phyloP scores from a whole-genome alignment of 1,284 basidiomycete genomes.

The Malassezia globosa region DNA sequence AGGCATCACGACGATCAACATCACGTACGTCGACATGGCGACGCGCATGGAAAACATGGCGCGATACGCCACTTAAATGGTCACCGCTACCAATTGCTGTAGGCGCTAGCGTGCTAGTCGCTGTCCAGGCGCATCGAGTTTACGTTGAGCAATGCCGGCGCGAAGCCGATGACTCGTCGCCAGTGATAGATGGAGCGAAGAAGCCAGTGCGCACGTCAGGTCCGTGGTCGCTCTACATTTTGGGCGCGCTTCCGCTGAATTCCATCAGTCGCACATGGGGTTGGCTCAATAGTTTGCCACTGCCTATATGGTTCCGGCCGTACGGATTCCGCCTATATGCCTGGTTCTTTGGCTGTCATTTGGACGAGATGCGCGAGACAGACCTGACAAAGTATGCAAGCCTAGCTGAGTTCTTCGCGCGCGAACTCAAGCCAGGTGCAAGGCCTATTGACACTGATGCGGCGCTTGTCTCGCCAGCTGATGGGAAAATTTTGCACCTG shows the following conservation, averaged over 20 bases:
- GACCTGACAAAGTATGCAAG: conserved; percentile 70
- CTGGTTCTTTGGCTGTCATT: conserved; percentile 78
- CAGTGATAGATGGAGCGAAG: too few relatives aligned
- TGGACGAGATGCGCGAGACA: conserved; percentile 71
- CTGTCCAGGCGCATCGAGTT: conserved; percentile 60
- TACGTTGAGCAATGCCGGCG: conserved; percentile 36
- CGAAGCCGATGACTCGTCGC: conserved; percentile 40
- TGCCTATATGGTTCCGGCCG: conserved; percentile 88
- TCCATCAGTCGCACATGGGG: conserved; percentile 93
- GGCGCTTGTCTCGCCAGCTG: conserved; percentile 78
- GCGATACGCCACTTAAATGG: conserved; percentile 80
- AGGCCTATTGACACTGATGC: conserved; percentile 64
- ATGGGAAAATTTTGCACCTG: conserved; percentile 83
- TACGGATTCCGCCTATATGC: conserved; percentile 77
- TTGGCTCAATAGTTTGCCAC: conserved; percentile 66
- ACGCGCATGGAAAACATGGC: conserved; percentile 61
- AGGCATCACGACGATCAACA: background rate
- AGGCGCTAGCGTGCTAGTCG: conserved; percentile 38
- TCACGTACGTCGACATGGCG: conserved; percentile 21
- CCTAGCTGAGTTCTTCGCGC: conserved; percentile 89
- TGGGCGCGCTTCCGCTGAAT: conserved; percentile 84
- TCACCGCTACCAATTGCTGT: conserved; percentile 86
- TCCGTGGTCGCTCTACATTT: conserved; percentile 92
- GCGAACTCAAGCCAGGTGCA: conserved; percentile 68
- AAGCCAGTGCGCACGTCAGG: conserved; percentile 61